These are phyloP conservation scores for Plasmodium gaboni DNA, from an alignment of 169 alveolate genomes.

Conservation along the genomic window DNA sequence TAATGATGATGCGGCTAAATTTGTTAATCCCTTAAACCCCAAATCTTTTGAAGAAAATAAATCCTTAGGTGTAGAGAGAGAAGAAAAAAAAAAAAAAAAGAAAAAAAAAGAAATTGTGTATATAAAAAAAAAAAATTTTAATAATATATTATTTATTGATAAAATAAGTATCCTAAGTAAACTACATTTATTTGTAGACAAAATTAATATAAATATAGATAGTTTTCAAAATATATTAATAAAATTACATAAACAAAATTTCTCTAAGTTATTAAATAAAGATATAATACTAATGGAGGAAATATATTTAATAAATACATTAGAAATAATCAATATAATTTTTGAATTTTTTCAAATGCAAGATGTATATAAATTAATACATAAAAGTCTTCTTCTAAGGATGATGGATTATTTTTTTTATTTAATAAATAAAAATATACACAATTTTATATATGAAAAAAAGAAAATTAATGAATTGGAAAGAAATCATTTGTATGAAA, in stretches of 20 bases:
- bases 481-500: slow-evolving; percentile 27
- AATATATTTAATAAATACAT: slow-evolving; percentile 34
- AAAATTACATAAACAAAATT: slow-evolving; percentile 47
- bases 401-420: slow-evolving; percentile 68
- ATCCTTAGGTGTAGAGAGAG: neutral
- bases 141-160: slow-evolving; percentile 15
- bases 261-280: slow-evolving; percentile 34
- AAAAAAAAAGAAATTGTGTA: neutral
- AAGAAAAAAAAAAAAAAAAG: neutral
- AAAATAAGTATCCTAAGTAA: slow-evolving; percentile 46
- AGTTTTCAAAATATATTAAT: slow-evolving; percentile 58
- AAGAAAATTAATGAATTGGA: slow-evolving; percentile 32
- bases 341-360: slow-evolving; percentile 68
- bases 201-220: slow-evolving; percentile 35
- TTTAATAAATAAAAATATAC: slow-evolving; percentile 33
- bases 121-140: neutral
- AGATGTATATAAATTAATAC: slow-evolving; percentile 41
- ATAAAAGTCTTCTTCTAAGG: slow-evolving; percentile 28
- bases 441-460: slow-evolving; percentile 12
- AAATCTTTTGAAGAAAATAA: neutral
- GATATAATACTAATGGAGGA: slow-evolving; percentile 42
- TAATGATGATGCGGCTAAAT: too few species aligned
- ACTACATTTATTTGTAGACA: slow-evolving; percentile 48
- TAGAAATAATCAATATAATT: slow-evolving; percentile 38
- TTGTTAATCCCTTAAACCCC: too few species aligned